Evolutionary conservation across 148 eudicot genomes (phyloP), one percentile per base, ranked within the genome.

Genomic region (Arctostaphylos glauca): DNA sequence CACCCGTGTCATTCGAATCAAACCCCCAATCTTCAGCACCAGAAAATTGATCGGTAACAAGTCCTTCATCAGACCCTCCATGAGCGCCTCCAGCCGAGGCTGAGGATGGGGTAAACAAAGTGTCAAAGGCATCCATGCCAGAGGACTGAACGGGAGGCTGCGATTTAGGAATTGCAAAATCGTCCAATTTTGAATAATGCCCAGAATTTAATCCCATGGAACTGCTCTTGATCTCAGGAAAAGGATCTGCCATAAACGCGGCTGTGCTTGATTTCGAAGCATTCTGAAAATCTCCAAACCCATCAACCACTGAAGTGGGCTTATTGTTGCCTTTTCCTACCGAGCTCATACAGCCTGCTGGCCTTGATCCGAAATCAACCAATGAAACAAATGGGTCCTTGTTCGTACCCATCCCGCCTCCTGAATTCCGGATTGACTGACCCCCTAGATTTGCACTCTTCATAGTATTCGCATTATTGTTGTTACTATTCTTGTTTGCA

Each of bases 1-100:
- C 88, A 67, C 91, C 88, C 3, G 55, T 83, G 87, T 92, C 92
- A 83, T 92, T 82, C 12, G 88, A 83, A 68, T 82, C 85, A 38
- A 88, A 38, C 19, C 93, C 95, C 97, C 98, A 95, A 81, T 91
- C 98, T 82, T 91, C 97, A 86, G 86, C 92, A 52, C 91, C 97
- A 7, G 92, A 84, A 84, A 90, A 86, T 47, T 84, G 87, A 80
- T 92, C 87, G 80, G 78, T 87, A 10, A 64, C 88, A 76, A 48
- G 72, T 68, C 68, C 86, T 16, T 84, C 88, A 14, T 84, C 89
- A 25, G 87, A 80, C 31, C 77, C 88, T 44, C 58, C 86, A n/a
- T 84, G 10, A 72, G 85, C 81, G 67, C 80, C 85, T 41, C 82
- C 88, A 86, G 84, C 64, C 48, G 88, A 38, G 10, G 82, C 79